Percentiles rank a stretch among this genome's conserved stretches.
Conservation (phyloP, 305 asterid genomes). For the Fraxinus nigra region DNA sequence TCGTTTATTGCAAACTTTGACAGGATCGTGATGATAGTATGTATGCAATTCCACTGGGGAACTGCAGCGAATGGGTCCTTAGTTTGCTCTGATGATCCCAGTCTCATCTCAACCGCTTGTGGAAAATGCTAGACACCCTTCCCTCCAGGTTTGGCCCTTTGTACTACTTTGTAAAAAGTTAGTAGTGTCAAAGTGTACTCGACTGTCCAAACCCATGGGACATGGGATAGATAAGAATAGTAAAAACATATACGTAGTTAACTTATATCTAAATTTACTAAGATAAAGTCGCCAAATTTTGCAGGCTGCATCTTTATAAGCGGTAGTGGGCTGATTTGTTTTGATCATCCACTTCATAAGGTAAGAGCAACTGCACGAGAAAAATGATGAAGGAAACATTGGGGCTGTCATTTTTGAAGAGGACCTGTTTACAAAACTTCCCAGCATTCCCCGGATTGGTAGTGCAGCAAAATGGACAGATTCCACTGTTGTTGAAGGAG, state of each 20-base stretch:
- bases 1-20: background rate
- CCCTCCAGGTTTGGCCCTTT: constrained; percentile 49
- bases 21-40: constrained; percentile 67
- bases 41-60: constrained; percentile 71
- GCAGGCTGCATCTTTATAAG: constrained; percentile 63
- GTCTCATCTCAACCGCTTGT: constrained; percentile 47
- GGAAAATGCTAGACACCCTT: constrained; percentile 53
- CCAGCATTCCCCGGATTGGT: constrained; percentile 57
- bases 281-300: background rate
- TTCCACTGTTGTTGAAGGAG: constrained; percentile 18
- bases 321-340: constrained; percentile 46
- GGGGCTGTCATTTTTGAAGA: constrained; percentile 48
- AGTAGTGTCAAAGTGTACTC: background rate
- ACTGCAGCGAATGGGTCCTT: constrained; percentile 56
- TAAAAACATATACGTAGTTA: background rate
- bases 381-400: constrained; percentile 39
- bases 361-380: constrained; percentile 43
- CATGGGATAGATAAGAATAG: background rate
- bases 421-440: constrained; percentile 49
- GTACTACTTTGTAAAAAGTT: background rate
- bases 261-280: too few species aligned
- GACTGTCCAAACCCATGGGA: background rate
- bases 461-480: constrained; percentile 45
- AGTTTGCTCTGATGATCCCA: constrained; percentile 61
- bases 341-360: constrained; percentile 59